Conservation (phyloP, 805 yeast species). For the Metschnikowia reukaufii region DNA sequence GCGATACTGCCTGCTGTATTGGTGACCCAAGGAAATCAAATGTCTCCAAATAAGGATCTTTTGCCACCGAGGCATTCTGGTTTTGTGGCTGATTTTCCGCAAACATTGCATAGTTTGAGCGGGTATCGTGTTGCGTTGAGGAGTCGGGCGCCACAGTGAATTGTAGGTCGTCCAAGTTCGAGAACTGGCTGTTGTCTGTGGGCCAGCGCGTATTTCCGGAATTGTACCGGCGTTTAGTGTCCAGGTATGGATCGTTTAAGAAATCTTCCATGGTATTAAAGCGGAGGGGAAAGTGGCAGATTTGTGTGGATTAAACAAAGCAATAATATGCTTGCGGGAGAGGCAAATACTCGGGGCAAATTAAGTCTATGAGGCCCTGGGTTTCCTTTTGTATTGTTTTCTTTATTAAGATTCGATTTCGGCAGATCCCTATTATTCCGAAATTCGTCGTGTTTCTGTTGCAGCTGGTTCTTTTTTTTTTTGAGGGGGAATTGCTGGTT, state of each 20-base stretch:
- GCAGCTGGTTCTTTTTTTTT: neutral
- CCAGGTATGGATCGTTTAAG: slow-evolving; percentile 14
- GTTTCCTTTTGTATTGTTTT: slow-evolving; percentile 1
- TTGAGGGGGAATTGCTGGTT: slow-evolving; percentile 1
- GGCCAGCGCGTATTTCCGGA: neutral
- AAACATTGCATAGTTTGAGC: slow-evolving; percentile 3
- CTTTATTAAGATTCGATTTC: neutral
- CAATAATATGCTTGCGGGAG: neutral
- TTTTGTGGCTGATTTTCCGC: neutral
- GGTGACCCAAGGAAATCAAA: slow-evolving; percentile 22
- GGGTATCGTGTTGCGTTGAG: slow-evolving; percentile 2
- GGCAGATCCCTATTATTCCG: neutral
- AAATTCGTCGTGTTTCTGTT: neutral
- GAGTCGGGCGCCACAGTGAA: slow-evolving; percentile 8
- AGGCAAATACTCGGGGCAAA: neutral
- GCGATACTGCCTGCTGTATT: slow-evolving; percentile 11
- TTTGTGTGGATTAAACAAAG: too few relatives aligned
- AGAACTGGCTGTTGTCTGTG: slow-evolving; percentile 1
- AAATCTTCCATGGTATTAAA: slow-evolving; percentile 14
- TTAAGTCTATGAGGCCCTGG: neutral
- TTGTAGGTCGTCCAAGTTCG: slow-evolving; percentile 9
- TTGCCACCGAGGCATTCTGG: neutral
- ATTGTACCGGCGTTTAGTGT: slow-evolving; percentile 4
- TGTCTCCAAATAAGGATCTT: slow-evolving; percentile 19
- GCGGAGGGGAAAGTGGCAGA: too few relatives aligned